phyloP scores from a whole-genome alignment of 179 eudicot genomes.

The Pouteria campechiana region DNA sequence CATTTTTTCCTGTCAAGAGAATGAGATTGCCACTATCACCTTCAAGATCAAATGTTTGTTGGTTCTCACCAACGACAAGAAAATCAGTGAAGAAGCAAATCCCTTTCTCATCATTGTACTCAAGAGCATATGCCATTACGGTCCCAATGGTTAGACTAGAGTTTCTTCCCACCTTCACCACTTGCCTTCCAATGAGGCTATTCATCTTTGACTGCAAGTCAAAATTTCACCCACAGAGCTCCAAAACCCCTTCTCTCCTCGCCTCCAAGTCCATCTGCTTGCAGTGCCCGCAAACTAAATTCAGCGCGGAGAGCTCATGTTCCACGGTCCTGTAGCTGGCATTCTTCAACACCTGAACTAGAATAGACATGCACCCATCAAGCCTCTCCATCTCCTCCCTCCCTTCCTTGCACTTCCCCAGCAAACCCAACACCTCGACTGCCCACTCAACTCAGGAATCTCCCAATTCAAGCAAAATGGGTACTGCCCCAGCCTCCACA shows the following conservation, averaged over 20 bases:
- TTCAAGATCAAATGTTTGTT: slow-evolving; percentile 50
- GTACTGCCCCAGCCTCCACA: too few species aligned
- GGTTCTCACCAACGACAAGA: slow-evolving; percentile 48
- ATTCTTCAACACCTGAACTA: slow-evolving; percentile 49
- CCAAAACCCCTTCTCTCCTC: slow-evolving; percentile 45
- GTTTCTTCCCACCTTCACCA: slow-evolving; percentile 49
- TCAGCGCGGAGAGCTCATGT: slow-evolving; percentile 53
- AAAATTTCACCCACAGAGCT: too few species aligned
- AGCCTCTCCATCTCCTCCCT: slow-evolving; percentile 48
- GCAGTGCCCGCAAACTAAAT: slow-evolving; percentile 40
- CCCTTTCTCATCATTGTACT: slow-evolving; percentile 55
- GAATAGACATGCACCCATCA: slow-evolving; percentile 27
- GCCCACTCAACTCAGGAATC: too few species aligned
- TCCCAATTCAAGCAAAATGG: too few species aligned
- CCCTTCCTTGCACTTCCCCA: slow-evolving; percentile 67
- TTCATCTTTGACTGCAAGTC: slow-evolving; percentile 41
- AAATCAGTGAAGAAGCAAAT: slow-evolving; percentile 49
- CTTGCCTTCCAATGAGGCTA: slow-evolving; percentile 38
- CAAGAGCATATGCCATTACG: slow-evolving; percentile 49
- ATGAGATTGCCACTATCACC: slow-evolving; percentile 61
- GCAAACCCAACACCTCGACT: slow-evolving; percentile 57
- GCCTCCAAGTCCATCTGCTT: slow-evolving; percentile 30
- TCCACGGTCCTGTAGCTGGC: slow-evolving; percentile 74
- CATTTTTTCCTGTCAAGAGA: slow-evolving; percentile 28
- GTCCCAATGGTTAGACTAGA: slow-evolving; percentile 46